Conservation (phyloP, 139 green algal genomes). For the Limnomonas spitsbergensis region DNA sequence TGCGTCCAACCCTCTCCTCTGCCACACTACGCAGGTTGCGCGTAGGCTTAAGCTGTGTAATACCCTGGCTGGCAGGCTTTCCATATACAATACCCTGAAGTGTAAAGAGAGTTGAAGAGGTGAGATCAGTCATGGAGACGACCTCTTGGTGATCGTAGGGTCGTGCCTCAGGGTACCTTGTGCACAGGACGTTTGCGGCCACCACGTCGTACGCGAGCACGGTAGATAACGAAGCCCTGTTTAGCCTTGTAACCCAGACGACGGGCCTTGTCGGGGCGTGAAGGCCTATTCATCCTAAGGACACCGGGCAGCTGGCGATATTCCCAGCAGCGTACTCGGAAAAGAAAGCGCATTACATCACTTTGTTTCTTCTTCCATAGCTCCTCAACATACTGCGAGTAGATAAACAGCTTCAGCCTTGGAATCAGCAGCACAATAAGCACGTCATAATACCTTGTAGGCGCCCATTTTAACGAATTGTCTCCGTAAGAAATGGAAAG, state of each 20-base stretch:
- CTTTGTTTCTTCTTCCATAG: conserved; percentile 99
- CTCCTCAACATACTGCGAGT: conserved; percentile 95
- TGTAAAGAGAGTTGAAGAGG: not conserved
- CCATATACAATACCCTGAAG: conserved; percentile 93
- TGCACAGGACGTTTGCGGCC: conserved; percentile 91
- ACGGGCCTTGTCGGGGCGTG: conserved; percentile 96
- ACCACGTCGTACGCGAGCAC: conserved; percentile 92
- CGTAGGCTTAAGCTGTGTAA: conserved; percentile 94
- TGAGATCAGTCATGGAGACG: no score
- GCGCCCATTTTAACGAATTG: conserved; percentile 59
- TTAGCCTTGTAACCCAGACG: conserved; percentile 97
- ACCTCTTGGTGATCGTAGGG: no score
- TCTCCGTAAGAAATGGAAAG: no score
- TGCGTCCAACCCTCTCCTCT: conserved; percentile 94
- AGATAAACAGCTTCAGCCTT: not conserved
- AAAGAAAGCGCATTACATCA: conserved; percentile 97
- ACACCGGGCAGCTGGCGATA: conserved; percentile 93
- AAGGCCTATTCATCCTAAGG: conserved; percentile 80
- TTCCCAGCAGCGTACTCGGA: conserved; percentile 99
- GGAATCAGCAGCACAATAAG: no score
- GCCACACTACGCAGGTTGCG: conserved; percentile 89
- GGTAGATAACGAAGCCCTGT: conserved; percentile 96
- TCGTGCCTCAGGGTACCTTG: no score
- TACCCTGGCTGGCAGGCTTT: conserved; percentile 96
- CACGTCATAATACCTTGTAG: conserved; percentile 48